Evolutionary conservation across 73 alveolate genomes (phyloP).

Genomic region (Paraurostyla sp.): DNA sequence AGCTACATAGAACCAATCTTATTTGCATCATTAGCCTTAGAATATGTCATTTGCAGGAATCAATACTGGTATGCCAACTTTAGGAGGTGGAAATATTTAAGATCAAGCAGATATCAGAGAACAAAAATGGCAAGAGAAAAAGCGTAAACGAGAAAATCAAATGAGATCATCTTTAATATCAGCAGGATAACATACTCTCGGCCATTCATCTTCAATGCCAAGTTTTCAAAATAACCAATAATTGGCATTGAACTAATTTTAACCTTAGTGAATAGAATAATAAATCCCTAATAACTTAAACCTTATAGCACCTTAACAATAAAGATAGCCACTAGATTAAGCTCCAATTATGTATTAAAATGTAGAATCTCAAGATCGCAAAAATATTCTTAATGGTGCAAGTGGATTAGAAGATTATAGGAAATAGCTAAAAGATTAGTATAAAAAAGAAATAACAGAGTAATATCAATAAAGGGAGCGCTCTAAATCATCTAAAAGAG

Average conservation of each 20-base stretch:
- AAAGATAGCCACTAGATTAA: not conserved
- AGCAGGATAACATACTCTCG: not conserved
- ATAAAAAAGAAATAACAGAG: slow-evolving; percentile 7
- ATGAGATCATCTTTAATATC: not conserved
- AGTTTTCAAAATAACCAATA: not conserved
- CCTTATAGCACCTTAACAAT: not conserved
- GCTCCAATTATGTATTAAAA: not conserved
- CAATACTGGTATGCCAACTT: not conserved
- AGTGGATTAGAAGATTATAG: slow-evolving; percentile 32
- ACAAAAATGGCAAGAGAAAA: slow-evolving; percentile 32
- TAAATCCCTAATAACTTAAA: not conserved
- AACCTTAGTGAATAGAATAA: not conserved
- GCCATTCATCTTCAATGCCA: slow-evolving; percentile 11
- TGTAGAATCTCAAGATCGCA: not conserved
- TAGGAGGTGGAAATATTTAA: not conserved
- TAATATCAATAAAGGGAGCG: not conserved
- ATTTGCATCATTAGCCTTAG: slow-evolving; percentile 21
- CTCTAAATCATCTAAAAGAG: slow-evolving; percentile 36
- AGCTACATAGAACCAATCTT: not conserved
- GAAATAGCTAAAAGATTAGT: not conserved
- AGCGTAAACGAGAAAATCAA: not conserved
- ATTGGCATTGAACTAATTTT: not conserved
- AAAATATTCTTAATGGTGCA: slow-evolving; percentile 7
- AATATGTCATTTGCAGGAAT: slow-evolving; percentile 3
- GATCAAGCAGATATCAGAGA: not conserved